Conservation (phyloP, 164 flowering plant species). For the Chloranthus sessilifolius region DNA sequence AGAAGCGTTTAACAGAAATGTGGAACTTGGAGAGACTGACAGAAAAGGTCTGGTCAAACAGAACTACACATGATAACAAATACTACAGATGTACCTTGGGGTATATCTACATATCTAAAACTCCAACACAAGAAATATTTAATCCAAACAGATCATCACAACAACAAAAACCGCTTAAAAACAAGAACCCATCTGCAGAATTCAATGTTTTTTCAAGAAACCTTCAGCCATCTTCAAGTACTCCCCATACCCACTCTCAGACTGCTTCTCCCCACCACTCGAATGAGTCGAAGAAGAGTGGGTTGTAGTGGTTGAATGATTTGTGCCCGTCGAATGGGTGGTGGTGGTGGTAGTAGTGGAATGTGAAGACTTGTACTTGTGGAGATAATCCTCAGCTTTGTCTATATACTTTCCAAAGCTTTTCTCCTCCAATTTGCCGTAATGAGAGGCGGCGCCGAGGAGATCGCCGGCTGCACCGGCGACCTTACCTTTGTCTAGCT, state of each 20-base stretch:
- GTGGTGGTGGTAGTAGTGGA: constrained; percentile 9
- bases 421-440: constrained; percentile 38
- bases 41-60: no score
- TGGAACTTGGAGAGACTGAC: no score
- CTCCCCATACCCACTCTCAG: constrained; percentile 36
- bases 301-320: background rate
- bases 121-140: no score
- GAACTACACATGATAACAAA: no score
- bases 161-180: no score
- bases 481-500: constrained; percentile 36
- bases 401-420: constrained; percentile 34
- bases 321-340: background rate
- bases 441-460: constrained; percentile 36
- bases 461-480: constrained; percentile 47
- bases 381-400: constrained; percentile 46
- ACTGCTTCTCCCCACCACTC: background rate
- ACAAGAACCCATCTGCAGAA: background rate
- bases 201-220: constrained; percentile 30
- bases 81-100: no score
- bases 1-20: no score
- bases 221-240: constrained; percentile 49
- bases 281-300: background rate
- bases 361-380: constrained; percentile 23
- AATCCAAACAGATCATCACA: no score
- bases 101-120: no score